Percentiles rank a stretch among this genome's conserved stretches.
Evolutionary conservation across 163 green algal genomes (phyloP).

Genomic region (Chlamydomonas reinhardtii): DNA sequence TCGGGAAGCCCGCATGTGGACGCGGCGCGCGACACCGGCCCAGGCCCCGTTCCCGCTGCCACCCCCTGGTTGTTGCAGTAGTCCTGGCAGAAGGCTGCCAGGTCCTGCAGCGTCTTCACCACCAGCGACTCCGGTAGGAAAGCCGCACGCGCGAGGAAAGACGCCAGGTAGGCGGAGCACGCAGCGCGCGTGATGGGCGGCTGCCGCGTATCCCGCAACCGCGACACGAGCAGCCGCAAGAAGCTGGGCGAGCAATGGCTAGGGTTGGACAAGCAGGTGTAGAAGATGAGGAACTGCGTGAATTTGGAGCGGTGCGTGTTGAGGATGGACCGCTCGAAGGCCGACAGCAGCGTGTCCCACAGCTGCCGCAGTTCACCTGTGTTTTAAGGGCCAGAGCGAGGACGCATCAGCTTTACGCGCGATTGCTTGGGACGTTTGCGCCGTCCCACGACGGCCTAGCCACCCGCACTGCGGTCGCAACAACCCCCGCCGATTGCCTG

Average conservation of each 20-base stretch:
- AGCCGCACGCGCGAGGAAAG: slow-evolving; percentile 73
- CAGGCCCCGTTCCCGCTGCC: background rate
- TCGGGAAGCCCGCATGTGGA: background rate
- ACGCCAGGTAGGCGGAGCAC: slow-evolving; percentile 83
- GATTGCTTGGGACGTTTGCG: too few species aligned
- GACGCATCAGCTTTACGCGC: too few species aligned
- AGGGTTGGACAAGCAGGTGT: slow-evolving; percentile 64
- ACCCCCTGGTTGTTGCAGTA: slow-evolving; percentile 54
- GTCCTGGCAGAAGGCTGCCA: slow-evolving; percentile 52
- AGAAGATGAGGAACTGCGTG: slow-evolving; percentile 89
- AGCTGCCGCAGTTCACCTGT: slow-evolving; percentile 57
- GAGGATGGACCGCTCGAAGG: slow-evolving; percentile 87
- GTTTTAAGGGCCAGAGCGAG: slow-evolving; percentile 21
- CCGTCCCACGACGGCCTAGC: too few species aligned
- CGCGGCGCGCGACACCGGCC: background rate
- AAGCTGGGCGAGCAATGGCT: slow-evolving; percentile 67
- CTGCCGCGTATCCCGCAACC: slow-evolving; percentile 63
- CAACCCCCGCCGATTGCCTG: too few species aligned
- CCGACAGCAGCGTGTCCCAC: slow-evolving; percentile 78
- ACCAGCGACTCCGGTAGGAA: slow-evolving; percentile 73
- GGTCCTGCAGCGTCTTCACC: slow-evolving; percentile 62
- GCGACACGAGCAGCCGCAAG: slow-evolving; percentile 70
- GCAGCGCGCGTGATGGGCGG: slow-evolving; percentile 74
- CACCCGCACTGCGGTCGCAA: too few species aligned
- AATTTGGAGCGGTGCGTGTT: slow-evolving; percentile 94